Percentiles rank a stretch among this genome's conserved stretches.
Conservation (phyloP, 768 basidiomycete genomes). For the Daedaleopsis sinensis region DNA sequence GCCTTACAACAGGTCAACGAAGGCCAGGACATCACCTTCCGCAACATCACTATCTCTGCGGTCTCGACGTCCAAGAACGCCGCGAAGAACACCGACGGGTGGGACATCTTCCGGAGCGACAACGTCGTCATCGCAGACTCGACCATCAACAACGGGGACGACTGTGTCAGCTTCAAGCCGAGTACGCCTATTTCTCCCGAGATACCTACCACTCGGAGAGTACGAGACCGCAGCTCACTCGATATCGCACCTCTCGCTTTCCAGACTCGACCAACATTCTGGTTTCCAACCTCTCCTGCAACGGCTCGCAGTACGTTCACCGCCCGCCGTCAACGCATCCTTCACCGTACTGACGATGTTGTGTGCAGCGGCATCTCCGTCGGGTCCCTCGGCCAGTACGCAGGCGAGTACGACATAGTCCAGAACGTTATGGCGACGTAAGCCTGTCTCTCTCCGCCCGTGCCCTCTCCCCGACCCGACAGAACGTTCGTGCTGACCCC, state of each 20-base stretch:
- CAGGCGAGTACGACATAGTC: constrained; percentile 56
- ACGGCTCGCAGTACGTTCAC: constrained; percentile 53
- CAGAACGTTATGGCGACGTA: constrained; percentile 58
- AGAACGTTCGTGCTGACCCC: background rate
- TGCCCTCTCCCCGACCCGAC: background rate
- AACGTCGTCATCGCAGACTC: constrained; percentile 51
- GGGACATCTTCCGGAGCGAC: constrained; percentile 64
- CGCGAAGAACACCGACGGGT: constrained; percentile 60
- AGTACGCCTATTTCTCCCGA: constrained; percentile 34
- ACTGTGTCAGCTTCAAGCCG: constrained; percentile 63
- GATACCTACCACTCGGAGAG: too few relatives aligned
- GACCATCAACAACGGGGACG: constrained; percentile 56
- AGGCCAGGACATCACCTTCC: constrained; percentile 47
- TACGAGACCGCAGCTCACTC: too few relatives aligned
- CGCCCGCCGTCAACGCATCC: background rate
- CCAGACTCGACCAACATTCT: constrained; percentile 55
- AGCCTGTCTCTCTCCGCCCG: constrained; percentile 15
- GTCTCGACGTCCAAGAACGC: constrained; percentile 46
- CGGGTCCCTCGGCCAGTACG: constrained; percentile 61
- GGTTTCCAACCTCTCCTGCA: constrained; percentile 60
- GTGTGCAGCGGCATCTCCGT: constrained; percentile 54
- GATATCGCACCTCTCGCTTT: background rate
- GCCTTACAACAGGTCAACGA: constrained; percentile 33
- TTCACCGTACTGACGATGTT: background rate
- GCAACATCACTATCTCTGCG: constrained; percentile 50